phyloP scores from a whole-genome alignment of 192 early-diverging fungal species.

The Coemansia sp. region DNA sequence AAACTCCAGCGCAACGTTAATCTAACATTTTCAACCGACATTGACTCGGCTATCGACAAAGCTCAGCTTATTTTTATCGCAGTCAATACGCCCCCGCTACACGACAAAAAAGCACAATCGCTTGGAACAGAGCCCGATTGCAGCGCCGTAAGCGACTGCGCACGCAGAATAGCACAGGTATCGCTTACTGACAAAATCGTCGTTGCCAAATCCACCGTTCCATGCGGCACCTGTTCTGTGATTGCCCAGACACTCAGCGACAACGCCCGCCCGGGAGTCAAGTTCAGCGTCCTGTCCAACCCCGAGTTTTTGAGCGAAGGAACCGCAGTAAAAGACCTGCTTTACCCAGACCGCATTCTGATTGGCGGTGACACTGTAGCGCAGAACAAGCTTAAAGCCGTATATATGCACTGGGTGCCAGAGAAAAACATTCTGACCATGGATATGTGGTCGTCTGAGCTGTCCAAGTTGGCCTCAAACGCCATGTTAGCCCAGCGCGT shows the following conservation, averaged over 20 bases:
- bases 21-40: conserved; percentile 83
- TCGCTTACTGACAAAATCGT: conserved; percentile 82
- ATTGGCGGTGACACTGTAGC: conserved; percentile 81
- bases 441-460: conserved; percentile 91
- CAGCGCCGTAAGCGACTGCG: conserved; percentile 69
- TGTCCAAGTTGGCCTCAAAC: conserved; percentile 91
- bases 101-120: conserved; percentile 11
- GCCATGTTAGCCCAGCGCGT: conserved; percentile 93
- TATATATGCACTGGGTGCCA: conserved; percentile 88
- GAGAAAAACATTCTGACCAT: conserved; percentile 82
- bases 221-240: conserved; percentile 83
- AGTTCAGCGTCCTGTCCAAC: conserved; percentile 89
- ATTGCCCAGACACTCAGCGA: conserved; percentile 81
- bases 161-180: conserved; percentile 79
- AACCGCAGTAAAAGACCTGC: conserved; percentile 79
- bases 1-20: conserved; percentile 70
- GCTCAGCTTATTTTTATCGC: conserved; percentile 90
- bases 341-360: conserved; percentile 85
- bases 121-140: conserved; percentile 65
- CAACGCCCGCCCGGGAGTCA: conserved; percentile 60
- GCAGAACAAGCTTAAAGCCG: conserved; percentile 67
- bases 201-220: conserved; percentile 93
- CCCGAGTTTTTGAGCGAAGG: conserved; percentile 97
- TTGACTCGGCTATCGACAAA: conserved; percentile 71
- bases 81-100: conserved; percentile 90